Evolutionary conservation across 805 yeast species (phyloP), one percentile per base, ranked within the genome.

Genomic region (Blastobotrys peoriensis): DNA sequence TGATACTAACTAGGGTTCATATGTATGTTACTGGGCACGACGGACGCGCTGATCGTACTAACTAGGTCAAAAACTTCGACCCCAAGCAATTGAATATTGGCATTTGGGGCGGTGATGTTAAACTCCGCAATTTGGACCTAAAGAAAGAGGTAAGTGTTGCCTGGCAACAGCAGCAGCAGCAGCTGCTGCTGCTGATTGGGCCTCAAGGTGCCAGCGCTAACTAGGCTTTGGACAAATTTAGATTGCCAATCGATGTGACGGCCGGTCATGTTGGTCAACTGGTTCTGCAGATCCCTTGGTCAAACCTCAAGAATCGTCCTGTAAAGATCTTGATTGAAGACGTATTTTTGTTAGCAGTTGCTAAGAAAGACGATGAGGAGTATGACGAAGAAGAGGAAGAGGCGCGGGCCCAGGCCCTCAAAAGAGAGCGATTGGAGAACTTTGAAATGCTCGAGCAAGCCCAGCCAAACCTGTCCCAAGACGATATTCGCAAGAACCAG

Each of bases 51-150:
- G 22, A 17, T n/a, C 33, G n/a, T 16, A 21, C 30, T 45, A 23
- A 33, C 43, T 37, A 35, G 56, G 56, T 54, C 40, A 95, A 94
- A 66, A 86, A 94, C 65, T 93, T 93, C 63, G 98, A 93, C 66
- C 88, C 98, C 15, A 86, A 85, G 54, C 96, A 93, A 59, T 69
- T 93, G 57, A 89, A 93, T 56, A 89, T 93, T 44, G 98, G 98
- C 3, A 88, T 93, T 27, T 89, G 98, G 96, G 79, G 88, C 57
- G 99, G 99, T 30, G 98, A 93, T 69, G 98, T 89, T 23, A 86
- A 86, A 60, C 70, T 93, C 44, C 74, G 73, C 50, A 81, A 89
- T 60, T 73, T 94, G 49, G 75, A 81, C 46, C 69, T 93, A 47
- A 87, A 86, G 65, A 83, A 84, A 49, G 97, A 89, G 60, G 70